Conservation (phyloP, 1,284 basidiomycete genomes). For the Ganoderma multipileum region DNA sequence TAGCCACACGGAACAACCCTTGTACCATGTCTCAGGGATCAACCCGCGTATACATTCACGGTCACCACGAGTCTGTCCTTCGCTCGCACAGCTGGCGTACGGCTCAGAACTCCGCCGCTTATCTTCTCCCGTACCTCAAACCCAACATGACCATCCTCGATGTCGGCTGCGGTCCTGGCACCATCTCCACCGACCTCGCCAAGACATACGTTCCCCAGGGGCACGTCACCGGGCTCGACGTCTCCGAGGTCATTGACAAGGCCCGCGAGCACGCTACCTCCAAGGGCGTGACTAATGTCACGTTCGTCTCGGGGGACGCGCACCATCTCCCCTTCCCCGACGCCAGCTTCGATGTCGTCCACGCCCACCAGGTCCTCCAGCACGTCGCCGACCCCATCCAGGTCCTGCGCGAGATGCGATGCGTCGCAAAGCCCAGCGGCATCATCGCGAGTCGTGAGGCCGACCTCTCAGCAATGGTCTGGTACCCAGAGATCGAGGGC, state of each 20-base stretch:
- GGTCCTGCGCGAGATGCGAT: slow-evolving; percentile 50
- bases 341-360: slow-evolving; percentile 50
- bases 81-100: slow-evolving; percentile 50
- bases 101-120: slow-evolving; percentile 49
- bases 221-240: slow-evolving; percentile 49
- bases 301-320: slow-evolving; percentile 44
- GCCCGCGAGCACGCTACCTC: slow-evolving; percentile 41
- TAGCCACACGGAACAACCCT: background rate
- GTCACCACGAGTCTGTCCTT: slow-evolving; percentile 48
- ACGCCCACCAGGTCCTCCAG: slow-evolving; percentile 53
- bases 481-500: slow-evolving; percentile 41
- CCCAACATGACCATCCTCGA: slow-evolving; percentile 52
- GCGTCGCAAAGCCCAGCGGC: slow-evolving; percentile 51
- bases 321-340: slow-evolving; percentile 44
- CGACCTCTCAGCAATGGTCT: slow-evolving; percentile 41
- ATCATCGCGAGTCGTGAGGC: slow-evolving; percentile 49
- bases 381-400: slow-evolving; percentile 48
- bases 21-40: slow-evolving; percentile 20
- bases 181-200: slow-evolving; percentile 51
- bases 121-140: slow-evolving; percentile 48
- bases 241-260: slow-evolving; percentile 38
- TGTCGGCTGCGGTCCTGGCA: slow-evolving; percentile 54
- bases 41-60: slow-evolving; percentile 37
- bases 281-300: slow-evolving; percentile 41
- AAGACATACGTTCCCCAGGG: slow-evolving; percentile 45